Conservation (phyloP, 2,329 filamentous ascomycete species). For the Neurospora crassa region DNA sequence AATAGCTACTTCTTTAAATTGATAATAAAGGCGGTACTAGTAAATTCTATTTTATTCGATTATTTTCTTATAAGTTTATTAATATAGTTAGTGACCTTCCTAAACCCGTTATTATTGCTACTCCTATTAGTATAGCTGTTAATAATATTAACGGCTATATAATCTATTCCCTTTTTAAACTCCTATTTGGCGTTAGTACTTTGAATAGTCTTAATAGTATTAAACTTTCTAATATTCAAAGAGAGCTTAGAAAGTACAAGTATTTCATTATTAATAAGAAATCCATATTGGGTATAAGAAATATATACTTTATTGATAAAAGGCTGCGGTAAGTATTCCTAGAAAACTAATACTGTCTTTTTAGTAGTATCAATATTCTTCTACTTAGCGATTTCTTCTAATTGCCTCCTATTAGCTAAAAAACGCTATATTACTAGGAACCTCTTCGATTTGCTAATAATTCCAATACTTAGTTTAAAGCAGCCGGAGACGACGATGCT, state of each 20-base stretch:
- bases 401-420: background rate
- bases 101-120: background rate
- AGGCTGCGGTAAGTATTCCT: background rate
- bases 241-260: background rate
- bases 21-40: background rate
- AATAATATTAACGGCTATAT: background rate
- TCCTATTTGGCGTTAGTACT: background rate
- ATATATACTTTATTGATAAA: background rate
- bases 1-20: background rate
- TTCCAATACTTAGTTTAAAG: background rate
- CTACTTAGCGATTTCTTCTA: background rate
- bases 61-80: background rate
- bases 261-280: background rate
- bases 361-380: background rate
- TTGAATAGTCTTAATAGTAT: background rate
- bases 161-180: background rate
- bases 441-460: background rate
- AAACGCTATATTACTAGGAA: background rate
- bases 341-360: background rate
- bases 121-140: background rate
- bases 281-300: background rate
- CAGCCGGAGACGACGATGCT: accelerated
- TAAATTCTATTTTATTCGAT: background rate
- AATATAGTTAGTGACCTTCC: background rate
- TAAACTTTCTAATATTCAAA: background rate